Percentiles rank a stretch among this genome's conserved stretches.
phyloP scores from a whole-genome alignment of 345 rosid genomes.

The Noccaea bulbosa region DNA sequence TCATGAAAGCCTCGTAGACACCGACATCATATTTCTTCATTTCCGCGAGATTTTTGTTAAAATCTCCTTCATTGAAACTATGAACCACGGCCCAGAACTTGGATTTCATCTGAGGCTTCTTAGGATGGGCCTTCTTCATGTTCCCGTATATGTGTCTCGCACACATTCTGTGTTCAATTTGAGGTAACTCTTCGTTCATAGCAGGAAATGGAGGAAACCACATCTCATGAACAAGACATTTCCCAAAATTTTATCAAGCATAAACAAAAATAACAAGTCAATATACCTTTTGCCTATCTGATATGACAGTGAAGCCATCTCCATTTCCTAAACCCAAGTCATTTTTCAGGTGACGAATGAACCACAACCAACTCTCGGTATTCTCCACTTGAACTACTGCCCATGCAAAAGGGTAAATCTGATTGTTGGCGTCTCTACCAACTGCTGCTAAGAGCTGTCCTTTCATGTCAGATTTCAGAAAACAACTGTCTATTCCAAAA shows the following conservation, averaged over 20 bases:
- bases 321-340: not conserved
- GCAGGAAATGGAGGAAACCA: not conserved
- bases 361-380: not conserved
- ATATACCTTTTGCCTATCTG: not conserved
- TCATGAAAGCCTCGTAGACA: not conserved
- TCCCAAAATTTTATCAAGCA: no score
- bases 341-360: not conserved
- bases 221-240: not conserved
- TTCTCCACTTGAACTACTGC: not conserved
- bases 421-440: not conserved
- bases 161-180: not conserved
- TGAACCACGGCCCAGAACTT: not conserved
- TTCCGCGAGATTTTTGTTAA: not conserved
- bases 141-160: no score
- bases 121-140: no score
- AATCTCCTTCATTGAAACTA: not conserved
- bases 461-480: not conserved
- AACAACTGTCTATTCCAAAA: not conserved
- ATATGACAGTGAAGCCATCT: not conserved
- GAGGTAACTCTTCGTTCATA: not conserved
- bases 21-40: not conserved
- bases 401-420: not conserved
- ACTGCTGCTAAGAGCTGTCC: not conserved
- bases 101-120: no score
- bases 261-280: not conserved